phyloP scores from a whole-genome alignment of 148 eudicot genomes.

The Silene uniflora region DNA sequence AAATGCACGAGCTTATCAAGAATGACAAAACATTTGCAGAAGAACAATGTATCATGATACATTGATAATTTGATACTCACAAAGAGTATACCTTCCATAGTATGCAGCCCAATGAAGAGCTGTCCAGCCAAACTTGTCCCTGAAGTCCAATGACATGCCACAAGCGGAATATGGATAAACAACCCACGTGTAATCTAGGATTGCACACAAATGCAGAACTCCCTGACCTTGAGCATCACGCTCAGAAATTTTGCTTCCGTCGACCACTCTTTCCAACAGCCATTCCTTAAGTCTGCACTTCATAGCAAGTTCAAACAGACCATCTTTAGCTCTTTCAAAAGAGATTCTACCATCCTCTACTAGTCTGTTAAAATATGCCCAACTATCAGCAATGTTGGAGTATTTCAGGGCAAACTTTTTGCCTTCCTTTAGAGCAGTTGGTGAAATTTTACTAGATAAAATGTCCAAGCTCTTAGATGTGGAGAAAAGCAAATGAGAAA shows the following conservation, averaged over 20 bases:
- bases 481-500: slow-evolving; percentile 77
- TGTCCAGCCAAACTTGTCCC: slow-evolving; percentile 95
- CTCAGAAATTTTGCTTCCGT: slow-evolving; percentile 52
- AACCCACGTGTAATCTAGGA: slow-evolving; percentile 90
- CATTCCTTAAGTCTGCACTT: slow-evolving; percentile 77
- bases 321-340: slow-evolving; percentile 58
- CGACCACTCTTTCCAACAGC: slow-evolving; percentile 72
- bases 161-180: slow-evolving; percentile 64
- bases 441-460: slow-evolving; percentile 46
- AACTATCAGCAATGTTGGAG: slow-evolving; percentile 49
- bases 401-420: slow-evolving; percentile 53
- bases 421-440: slow-evolving; percentile 56
- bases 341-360: slow-evolving; percentile 46
- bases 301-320: slow-evolving; percentile 66
- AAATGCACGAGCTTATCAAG: slow-evolving; percentile 4
- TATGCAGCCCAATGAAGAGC: slow-evolving; percentile 99
- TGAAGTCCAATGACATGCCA: slow-evolving; percentile 81
- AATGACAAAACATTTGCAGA: not conserved
- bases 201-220: slow-evolving; percentile 88
- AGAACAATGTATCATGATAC: not conserved
- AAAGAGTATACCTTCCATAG: slow-evolving; percentile 63
- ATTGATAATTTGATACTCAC: too few species aligned
- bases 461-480: slow-evolving; percentile 62
- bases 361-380: slow-evolving; percentile 49
- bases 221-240: slow-evolving; percentile 91